Conservation (phyloP, 352 stramenopile genomes). For the Globisporangium irregulare region DNA sequence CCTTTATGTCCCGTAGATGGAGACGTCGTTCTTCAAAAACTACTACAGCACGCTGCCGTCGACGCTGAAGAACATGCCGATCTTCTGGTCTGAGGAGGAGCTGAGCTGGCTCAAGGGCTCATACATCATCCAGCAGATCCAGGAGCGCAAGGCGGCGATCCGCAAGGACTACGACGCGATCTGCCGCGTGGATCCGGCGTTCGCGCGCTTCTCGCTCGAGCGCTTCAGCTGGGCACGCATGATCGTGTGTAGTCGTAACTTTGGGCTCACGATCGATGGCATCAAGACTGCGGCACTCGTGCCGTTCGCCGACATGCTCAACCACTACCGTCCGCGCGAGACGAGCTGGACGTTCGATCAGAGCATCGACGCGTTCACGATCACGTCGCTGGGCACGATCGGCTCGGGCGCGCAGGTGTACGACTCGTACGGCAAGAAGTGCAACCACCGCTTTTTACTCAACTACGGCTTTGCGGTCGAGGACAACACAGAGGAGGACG, state of each 20-base stretch:
- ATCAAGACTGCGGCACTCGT: conserved; percentile 97
- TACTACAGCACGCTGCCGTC: conserved; percentile 98
- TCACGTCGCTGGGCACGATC: conserved; percentile 85
- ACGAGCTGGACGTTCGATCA: conserved; percentile 94
- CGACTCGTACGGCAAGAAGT: conserved; percentile 99
- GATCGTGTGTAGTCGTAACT: conserved; percentile 99
- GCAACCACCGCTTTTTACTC: conserved; percentile 99
- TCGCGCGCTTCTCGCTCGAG: conserved; percentile 92
- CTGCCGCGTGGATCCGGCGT: conserved; percentile 88
- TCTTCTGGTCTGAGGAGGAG: conserved; percentile 98
- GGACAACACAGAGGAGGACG: conserved; percentile 97
- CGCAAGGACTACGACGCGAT: conserved; percentile 97
- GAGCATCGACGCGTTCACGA: conserved; percentile 82
- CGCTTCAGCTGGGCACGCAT: conserved; percentile 99
- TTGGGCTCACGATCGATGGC: conserved; percentile 97
- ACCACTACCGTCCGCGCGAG: conserved; percentile 98
- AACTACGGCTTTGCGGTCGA: conserved; percentile 99
- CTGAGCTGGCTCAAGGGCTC: conserved; percentile 90
- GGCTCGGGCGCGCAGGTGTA: conserved; percentile 93
- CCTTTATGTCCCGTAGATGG: conserved; percentile 28
- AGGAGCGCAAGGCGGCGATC: conserved; percentile 95
- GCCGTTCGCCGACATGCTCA: conserved; percentile 99
- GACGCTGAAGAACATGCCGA: conserved; percentile 97
- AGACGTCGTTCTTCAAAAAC: conserved; percentile 84
- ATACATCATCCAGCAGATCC: conserved; percentile 93